Evolutionary conservation across 371 early-diverging fungal genomes (phyloP).

Genomic region (Batrachochytrium dendrobatidis): DNA sequence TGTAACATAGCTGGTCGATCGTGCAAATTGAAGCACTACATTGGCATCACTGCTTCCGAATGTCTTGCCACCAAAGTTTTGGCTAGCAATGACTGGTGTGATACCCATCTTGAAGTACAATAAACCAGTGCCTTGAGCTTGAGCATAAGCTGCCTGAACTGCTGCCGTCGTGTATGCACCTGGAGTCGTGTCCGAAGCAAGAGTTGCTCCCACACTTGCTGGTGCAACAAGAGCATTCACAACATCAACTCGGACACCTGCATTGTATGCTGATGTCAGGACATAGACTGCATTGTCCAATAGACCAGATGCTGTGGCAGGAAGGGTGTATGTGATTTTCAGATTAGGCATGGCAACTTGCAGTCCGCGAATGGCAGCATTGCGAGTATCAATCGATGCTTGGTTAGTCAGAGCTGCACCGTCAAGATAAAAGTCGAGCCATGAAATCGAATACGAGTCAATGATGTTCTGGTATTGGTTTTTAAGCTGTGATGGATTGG

Average conservation of each 20-base stretch:
- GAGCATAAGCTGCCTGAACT: slow-evolving; percentile 11
- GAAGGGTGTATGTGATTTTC: slow-evolving; percentile 20
- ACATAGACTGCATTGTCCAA: slow-evolving; percentile 7
- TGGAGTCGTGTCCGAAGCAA: no score
- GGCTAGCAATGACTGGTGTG: slow-evolving; percentile 36
- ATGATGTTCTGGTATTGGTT: slow-evolving; percentile 23
- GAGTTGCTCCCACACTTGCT: no score
- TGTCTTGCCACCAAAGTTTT: slow-evolving; percentile 20
- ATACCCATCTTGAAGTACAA: slow-evolving; percentile 21
- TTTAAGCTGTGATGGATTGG: slow-evolving; percentile 9
- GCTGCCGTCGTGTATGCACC: no score
- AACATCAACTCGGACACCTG: slow-evolving; percentile 14
- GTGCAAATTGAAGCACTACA: slow-evolving; percentile 21
- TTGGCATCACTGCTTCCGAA: slow-evolving; percentile 22
- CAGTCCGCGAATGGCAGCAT: slow-evolving; percentile 20
- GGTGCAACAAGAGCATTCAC: no score
- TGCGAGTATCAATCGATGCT: slow-evolving; percentile 23
- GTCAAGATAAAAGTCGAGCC: slow-evolving; percentile 33
- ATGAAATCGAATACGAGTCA: slow-evolving; percentile 17
- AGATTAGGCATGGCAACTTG: slow-evolving; percentile 13
- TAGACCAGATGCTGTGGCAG: slow-evolving; percentile 20
- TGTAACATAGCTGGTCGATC: slow-evolving; percentile 12
- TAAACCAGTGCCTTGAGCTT: slow-evolving; percentile 13
- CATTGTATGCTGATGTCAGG: slow-evolving; percentile 10
- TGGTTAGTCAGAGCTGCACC: slow-evolving; percentile 15